Conservation (phyloP, 2,329 filamentous ascomycete genomes). For the Sarocladiaceae sp. region DNA sequence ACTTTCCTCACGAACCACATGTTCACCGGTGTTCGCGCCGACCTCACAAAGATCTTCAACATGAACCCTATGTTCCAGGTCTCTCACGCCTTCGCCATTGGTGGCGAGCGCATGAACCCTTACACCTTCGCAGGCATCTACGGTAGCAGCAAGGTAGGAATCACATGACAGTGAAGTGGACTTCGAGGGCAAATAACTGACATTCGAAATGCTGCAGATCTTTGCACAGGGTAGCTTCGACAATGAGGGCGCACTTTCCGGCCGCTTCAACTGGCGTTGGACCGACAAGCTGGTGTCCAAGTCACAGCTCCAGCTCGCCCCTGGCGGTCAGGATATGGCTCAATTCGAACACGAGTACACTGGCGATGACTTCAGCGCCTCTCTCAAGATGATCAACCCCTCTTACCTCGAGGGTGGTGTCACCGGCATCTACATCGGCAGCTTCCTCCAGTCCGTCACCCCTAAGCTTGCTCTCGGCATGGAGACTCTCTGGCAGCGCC, state of each 20-base stretch:
- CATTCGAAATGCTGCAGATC: conserved; percentile 47
- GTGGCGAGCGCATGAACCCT: conserved; percentile 75
- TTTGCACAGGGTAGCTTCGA: conserved; percentile 95
- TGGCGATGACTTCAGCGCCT: conserved; percentile 87
- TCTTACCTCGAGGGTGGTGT: conserved; percentile 85
- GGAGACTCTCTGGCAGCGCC: conserved; percentile 90
- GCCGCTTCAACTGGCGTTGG: conserved; percentile 93
- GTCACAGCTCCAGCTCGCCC: conserved; percentile 77
- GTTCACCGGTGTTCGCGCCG: conserved; percentile 92
- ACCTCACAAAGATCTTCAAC: conserved; percentile 95
- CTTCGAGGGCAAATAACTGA: conserved; percentile 12
- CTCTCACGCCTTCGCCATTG: conserved; percentile 93
- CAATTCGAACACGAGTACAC: conserved; percentile 95
- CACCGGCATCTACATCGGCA: conserved; percentile 92
- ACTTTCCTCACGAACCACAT: conserved; percentile 94
- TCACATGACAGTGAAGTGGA: neutral
- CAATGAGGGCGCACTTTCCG: conserved; percentile 81
- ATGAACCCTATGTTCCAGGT: conserved; percentile 92
- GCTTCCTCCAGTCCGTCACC: conserved; percentile 91
- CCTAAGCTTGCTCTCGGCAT: conserved; percentile 80
- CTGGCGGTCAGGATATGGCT: conserved; percentile 76
- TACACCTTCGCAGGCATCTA: conserved; percentile 94
- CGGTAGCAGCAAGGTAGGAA: conserved; percentile 76
- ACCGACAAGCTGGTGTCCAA: conserved; percentile 74
- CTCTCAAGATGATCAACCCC: conserved; percentile 92